These are phyloP conservation scores for Calocybe gangraenosa DNA, from an alignment of 768 basidiomycete genomes.

Conservation along the genomic window DNA sequence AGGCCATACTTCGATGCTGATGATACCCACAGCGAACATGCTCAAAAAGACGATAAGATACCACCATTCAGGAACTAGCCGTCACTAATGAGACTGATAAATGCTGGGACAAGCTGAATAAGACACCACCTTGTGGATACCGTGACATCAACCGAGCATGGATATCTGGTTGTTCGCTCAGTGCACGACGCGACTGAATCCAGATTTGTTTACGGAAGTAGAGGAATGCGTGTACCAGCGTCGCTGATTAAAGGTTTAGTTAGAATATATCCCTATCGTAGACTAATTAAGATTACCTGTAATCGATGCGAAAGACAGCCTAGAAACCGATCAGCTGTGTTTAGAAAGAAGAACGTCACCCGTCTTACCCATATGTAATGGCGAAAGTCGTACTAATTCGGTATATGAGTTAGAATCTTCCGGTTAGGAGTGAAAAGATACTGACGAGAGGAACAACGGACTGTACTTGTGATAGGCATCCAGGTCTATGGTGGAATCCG, in stretches of 20 bases:
- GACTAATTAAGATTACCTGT: constrained; percentile 28
- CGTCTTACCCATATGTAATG: constrained; percentile 57
- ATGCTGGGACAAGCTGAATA: neutral
- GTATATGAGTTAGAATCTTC: neutral
- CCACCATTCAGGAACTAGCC: constrained; percentile 76
- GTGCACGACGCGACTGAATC: constrained; percentile 62
- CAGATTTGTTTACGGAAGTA: constrained; percentile 80
- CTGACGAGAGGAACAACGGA: constrained; percentile 52
- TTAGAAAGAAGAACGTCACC: neutral
- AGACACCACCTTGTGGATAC: constrained; percentile 47
- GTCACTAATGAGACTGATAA: neutral
- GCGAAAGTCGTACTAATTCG: constrained; percentile 57
- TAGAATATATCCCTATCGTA: neutral
- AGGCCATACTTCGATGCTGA: constrained; percentile 69
- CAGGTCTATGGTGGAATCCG: constrained; percentile 50
- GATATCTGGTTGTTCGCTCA: constrained; percentile 78
- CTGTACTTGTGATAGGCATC: constrained; percentile 53
- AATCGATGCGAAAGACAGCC: constrained; percentile 75
- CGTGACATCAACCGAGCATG: constrained; percentile 80
- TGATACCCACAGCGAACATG: constrained; percentile 65
- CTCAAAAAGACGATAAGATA: constrained; percentile 61
- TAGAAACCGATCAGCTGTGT: neutral
- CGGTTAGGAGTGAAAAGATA: neutral
- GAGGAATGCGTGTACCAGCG: constrained; percentile 63
- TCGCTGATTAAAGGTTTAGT: constrained; percentile 29